phyloP scores from a whole-genome alignment of 345 rosid species.

The Euphorbia lathyris region DNA sequence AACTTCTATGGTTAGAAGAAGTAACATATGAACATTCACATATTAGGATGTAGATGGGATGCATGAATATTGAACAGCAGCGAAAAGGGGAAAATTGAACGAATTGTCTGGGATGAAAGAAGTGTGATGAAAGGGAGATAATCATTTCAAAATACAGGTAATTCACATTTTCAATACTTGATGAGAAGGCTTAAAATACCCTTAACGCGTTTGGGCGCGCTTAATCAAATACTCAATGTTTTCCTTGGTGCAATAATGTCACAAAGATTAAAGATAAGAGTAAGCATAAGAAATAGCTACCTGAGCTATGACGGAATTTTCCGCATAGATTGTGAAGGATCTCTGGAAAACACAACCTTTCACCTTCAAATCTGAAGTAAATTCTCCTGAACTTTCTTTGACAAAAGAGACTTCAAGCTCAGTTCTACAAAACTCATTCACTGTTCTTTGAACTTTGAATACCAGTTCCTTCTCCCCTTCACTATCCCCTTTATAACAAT shows the following conservation, averaged over 20 bases:
- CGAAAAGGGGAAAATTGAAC: neutral
- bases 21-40: neutral
- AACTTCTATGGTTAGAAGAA: too few relatives aligned
- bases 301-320: slow-evolving; percentile 71
- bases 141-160: neutral
- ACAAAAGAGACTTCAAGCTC: slow-evolving; percentile 58
- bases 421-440: slow-evolving; percentile 43
- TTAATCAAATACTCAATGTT: too few relatives aligned
- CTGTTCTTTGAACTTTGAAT: slow-evolving; percentile 49
- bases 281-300: slow-evolving; percentile 26
- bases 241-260: neutral
- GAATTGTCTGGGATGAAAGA: neutral
- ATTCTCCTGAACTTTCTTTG: slow-evolving; percentile 29
- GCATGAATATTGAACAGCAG: neutral
- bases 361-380: slow-evolving; percentile 40
- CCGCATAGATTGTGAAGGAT: slow-evolving; percentile 71
- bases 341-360: slow-evolving; percentile 71
- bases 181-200: neutral
- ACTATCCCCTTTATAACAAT: slow-evolving; percentile 50
- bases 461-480: slow-evolving; percentile 43
- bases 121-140: neutral
- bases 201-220: too few relatives aligned
- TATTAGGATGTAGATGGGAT: too few relatives aligned
- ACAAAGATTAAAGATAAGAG: neutral
- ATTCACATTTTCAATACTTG: neutral